These are phyloP conservation scores for Boletus semigastroideus DNA, from an alignment of 1,284 basidiomycete genomes.

Conservation along the genomic window DNA sequence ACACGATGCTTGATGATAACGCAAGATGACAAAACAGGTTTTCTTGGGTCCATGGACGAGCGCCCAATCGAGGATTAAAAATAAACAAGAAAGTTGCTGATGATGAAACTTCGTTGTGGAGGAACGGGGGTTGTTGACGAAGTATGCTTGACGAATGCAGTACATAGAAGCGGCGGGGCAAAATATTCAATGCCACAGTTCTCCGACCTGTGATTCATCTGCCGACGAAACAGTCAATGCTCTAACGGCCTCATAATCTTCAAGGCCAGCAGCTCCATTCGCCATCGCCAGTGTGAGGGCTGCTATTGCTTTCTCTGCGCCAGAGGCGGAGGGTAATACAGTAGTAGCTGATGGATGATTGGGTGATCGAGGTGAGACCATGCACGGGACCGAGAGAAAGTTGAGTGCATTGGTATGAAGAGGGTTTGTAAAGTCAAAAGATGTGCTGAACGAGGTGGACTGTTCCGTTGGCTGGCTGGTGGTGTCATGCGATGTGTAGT, in stretches of 20 bases:
- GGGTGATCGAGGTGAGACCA: constrained; percentile 16
- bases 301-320: constrained; percentile 60
- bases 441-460: constrained; percentile 30
- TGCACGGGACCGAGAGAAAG: constrained; percentile 3
- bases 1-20: constrained; percentile 33
- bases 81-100: constrained; percentile 30
- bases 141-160: constrained; percentile 1
- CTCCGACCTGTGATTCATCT: constrained; percentile 52
- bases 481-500: constrained; percentile 11
- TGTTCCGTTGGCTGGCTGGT: constrained; percentile 16
- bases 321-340: constrained; percentile 34
- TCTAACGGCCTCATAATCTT: constrained; percentile 58
- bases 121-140: not conserved
- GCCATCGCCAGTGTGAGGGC: constrained; percentile 63
- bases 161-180: not conserved
- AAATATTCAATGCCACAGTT: constrained; percentile 57
- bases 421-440: constrained; percentile 23
- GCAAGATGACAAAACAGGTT: constrained; percentile 15
- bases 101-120: constrained; percentile 2
- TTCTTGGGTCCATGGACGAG: constrained; percentile 22
- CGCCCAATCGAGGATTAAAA: constrained; percentile 20
- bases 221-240: constrained; percentile 39
- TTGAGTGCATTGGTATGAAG: constrained; percentile 25
- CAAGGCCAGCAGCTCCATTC: constrained; percentile 66
- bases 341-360: not conserved